These are phyloP conservation scores for Exobasidium cylindrosporum DNA, from an alignment of 1,284 basidiomycete genomes.

Conservation along the genomic window DNA sequence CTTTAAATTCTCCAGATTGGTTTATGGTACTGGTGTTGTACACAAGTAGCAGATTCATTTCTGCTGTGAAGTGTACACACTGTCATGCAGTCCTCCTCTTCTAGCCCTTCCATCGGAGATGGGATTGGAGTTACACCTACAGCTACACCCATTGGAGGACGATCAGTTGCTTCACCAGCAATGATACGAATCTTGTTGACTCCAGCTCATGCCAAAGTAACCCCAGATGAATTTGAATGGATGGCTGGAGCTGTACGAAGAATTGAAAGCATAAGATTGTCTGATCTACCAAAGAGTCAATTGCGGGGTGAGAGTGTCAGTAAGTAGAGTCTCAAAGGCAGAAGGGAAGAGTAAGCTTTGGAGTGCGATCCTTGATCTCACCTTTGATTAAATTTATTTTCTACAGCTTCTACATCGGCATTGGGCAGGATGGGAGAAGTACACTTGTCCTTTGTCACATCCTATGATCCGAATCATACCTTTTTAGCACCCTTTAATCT, in stretches of 20 bases:
- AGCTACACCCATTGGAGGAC: conserved; percentile 24
- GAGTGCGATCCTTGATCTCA: neutral
- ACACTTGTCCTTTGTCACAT: conserved; percentile 49
- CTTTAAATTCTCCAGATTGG: too few relatives aligned
- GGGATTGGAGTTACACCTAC: conserved; percentile 19
- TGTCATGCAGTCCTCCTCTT: neutral
- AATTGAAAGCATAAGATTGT: conserved; percentile 38
- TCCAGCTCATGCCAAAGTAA: conserved; percentile 34
- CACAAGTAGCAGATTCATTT: too few relatives aligned
- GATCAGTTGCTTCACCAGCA: conserved; percentile 35
- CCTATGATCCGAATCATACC: conserved; percentile 45
- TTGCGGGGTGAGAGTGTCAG: neutral
- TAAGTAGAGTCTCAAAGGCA: conserved; percentile 5
- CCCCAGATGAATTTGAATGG: conserved; percentile 39
- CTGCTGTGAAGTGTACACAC: too few relatives aligned
- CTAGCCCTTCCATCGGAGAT: neutral
- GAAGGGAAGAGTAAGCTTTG: neutral
- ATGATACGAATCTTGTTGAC: conserved; percentile 47
- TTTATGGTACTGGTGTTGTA: too few relatives aligned
- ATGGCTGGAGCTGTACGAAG: conserved; percentile 41
- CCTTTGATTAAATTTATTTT: conserved; percentile 10
- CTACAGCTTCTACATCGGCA: conserved; percentile 15
- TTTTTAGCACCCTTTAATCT: conserved; percentile 52
- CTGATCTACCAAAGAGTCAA: conserved; percentile 34
- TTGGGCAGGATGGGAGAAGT: conserved; percentile 47